Percentiles rank a stretch among this genome's conserved stretches.
These are phyloP conservation scores for Pseudonitzschia delicatissima DNA, from an alignment of 108 stramenopile species.

Conservation along the genomic window DNA sequence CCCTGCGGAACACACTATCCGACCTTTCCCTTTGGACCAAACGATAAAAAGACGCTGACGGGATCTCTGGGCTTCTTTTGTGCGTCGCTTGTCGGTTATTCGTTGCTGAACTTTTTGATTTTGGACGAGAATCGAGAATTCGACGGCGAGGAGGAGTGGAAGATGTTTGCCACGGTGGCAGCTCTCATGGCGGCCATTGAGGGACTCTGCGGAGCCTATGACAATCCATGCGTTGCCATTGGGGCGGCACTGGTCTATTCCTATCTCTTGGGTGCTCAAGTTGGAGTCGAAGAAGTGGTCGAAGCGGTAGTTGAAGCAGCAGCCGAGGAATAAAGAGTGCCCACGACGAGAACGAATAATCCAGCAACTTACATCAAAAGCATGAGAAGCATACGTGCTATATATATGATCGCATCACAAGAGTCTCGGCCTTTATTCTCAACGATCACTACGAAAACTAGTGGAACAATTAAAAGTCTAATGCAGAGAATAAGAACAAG, in stretches of 20 bases:
- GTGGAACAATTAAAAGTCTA: too few species aligned
- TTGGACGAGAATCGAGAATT: background rate
- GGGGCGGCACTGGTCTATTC: background rate
- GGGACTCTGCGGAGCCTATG: slow-evolving; percentile 7
- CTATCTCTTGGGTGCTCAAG: too few species aligned
- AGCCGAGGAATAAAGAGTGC: too few species aligned
- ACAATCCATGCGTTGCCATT: slow-evolving; percentile 9
- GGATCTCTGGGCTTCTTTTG: slow-evolving; percentile 18
- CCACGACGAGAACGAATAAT: too few species aligned
- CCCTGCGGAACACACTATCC: slow-evolving; percentile 13
- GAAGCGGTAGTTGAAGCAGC: too few species aligned
- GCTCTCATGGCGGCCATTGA: slow-evolving; percentile 4
- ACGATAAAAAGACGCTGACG: slow-evolving; percentile 4
- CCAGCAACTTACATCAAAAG: too few species aligned
- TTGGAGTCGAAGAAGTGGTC: too few species aligned
- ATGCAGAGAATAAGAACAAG: too few species aligned
- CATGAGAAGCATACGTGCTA: too few species aligned
- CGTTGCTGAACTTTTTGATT: slow-evolving; percentile 1
- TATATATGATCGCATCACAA: too few species aligned
- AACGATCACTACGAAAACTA: too few species aligned
- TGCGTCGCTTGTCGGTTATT: slow-evolving; percentile 8
- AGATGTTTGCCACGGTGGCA: background rate
- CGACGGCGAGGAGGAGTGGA: background rate
- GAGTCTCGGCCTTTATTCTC: too few species aligned
- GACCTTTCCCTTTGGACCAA: slow-evolving; percentile 16